Evolutionary conservation across 2,329 filamentous ascomycete genomes (phyloP).

Genomic region (Neopestalotiopsis rosae): DNA sequence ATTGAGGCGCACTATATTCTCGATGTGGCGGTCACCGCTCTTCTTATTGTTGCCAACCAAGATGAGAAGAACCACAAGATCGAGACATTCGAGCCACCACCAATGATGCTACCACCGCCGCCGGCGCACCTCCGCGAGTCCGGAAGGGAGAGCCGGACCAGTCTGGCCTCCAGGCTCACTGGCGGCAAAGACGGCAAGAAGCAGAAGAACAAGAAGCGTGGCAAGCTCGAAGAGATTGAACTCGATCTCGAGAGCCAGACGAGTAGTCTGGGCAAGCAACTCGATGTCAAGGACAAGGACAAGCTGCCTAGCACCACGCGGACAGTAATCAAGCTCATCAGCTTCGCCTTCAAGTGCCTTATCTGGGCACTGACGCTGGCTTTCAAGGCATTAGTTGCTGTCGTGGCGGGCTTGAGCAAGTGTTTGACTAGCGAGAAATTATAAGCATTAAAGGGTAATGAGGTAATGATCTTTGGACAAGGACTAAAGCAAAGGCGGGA

Average conservation of each 20-base stretch:
- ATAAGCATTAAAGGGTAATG: slow-evolving; percentile 24
- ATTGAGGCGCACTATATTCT: slow-evolving; percentile 67
- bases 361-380: slow-evolving; percentile 63
- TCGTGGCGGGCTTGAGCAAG: slow-evolving; percentile 57
- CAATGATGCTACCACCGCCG: slow-evolving; percentile 34
- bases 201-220: slow-evolving; percentile 37
- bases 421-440: slow-evolving; percentile 53
- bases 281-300: slow-evolving; percentile 47
- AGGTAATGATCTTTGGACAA: slow-evolving; percentile 2
- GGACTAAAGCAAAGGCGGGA: not conserved
- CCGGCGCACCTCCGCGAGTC: slow-evolving; percentile 32
- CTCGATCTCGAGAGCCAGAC: slow-evolving; percentile 69
- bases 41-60: slow-evolving; percentile 62
- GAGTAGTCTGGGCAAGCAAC: slow-evolving; percentile 49
- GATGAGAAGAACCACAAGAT: slow-evolving; percentile 58
- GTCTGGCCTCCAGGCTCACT: slow-evolving; percentile 22
- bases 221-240: slow-evolving; percentile 62
- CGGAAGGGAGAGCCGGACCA: slow-evolving; percentile 30
- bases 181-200: slow-evolving; percentile 26
- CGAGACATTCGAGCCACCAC: slow-evolving; percentile 66
- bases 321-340: slow-evolving; percentile 55
- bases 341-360: slow-evolving; percentile 60
- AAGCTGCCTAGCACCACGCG: slow-evolving; percentile 56
- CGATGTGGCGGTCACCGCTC: slow-evolving; percentile 65
- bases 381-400: slow-evolving; percentile 57